Evolutionary conservation across 306 rosid genomes (phyloP).

Genomic region (Rosa multiflora): DNA sequence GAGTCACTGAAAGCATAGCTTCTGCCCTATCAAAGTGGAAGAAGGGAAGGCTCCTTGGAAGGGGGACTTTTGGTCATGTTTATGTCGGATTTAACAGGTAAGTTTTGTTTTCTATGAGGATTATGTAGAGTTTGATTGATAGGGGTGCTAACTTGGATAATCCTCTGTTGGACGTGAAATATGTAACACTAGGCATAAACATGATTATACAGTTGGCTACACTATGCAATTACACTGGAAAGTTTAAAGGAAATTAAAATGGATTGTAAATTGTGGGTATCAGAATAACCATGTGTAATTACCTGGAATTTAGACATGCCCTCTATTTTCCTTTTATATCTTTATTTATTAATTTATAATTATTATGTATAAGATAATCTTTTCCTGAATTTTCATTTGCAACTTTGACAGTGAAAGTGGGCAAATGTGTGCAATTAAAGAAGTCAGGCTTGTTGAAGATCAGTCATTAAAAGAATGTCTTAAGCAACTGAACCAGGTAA

Average conservation of each 20-base stretch:
- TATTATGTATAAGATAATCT: conserved; percentile 15
- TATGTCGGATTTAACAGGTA: conserved; percentile 92
- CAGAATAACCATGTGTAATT: not conserved
- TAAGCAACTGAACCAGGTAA: conserved; percentile 93
- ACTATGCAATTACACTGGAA: not conserved
- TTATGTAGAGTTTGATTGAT: conserved; percentile 2
- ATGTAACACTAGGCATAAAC: not conserved
- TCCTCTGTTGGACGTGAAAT: not conserved
- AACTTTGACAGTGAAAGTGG: conserved; percentile 77
- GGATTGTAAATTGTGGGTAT: not conserved
- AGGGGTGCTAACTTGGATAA: not conserved
- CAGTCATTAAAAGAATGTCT: conserved; percentile 84
- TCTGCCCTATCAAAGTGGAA: conserved; percentile 63
- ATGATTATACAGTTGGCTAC: not conserved
- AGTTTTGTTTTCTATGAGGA: not conserved
- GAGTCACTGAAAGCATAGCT: conserved; percentile 37
- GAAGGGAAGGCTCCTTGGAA: conserved; percentile 93
- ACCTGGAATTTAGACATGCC: not conserved
- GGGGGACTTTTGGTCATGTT: conserved; percentile 97
- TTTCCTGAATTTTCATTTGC: conserved; percentile 39
- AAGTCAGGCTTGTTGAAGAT: conserved; percentile 88
- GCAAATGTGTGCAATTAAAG: conserved; percentile 99
- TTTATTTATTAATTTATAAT: not conserved
- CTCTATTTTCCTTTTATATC: too few relatives aligned
- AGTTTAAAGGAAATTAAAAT: not conserved